Percentiles rank a stretch among this genome's conserved stretches.
These are phyloP conservation scores for Phialophora verrucosa DNA, from an alignment of 2,329 filamentous ascomycete species.

Conservation along the genomic window DNA sequence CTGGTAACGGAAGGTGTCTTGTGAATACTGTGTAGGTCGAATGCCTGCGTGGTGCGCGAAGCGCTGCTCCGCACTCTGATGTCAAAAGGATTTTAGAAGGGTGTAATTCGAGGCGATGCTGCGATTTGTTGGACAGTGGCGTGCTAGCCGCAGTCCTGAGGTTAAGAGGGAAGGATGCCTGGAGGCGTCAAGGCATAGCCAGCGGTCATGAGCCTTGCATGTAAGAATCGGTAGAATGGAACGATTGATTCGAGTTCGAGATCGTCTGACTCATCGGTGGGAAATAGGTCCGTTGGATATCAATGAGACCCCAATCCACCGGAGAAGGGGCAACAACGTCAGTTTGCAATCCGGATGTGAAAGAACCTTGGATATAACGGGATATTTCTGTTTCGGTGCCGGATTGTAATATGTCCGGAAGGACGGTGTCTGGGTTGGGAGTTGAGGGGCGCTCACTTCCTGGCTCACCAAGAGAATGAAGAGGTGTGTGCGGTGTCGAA, in stretches of 20 bases:
- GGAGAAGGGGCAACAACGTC: not conserved
- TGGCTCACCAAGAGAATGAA: not conserved
- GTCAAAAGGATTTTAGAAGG: not conserved
- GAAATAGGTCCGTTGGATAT: not conserved
- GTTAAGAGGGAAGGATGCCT: not conserved
- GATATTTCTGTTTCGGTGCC: too few relatives aligned
- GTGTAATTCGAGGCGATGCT: not conserved
- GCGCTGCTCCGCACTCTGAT: not conserved
- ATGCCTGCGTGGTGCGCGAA: not conserved
- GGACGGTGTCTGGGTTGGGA: not conserved
- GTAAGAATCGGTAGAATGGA: not conserved
- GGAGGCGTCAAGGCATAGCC: not conserved
- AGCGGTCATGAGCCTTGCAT: not conserved
- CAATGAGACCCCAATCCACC: too few relatives aligned
- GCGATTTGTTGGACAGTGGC: too few relatives aligned
- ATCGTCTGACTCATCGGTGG: not conserved
- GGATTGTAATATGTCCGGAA: not conserved
- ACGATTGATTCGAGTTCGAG: not conserved
- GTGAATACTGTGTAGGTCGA: not conserved
- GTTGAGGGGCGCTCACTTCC: not conserved
- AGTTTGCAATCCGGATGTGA: too few relatives aligned
- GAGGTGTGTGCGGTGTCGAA: conserved; percentile 2
- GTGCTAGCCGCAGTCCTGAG: not conserved
- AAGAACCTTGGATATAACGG: too few relatives aligned
- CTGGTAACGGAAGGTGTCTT: not conserved